These are phyloP conservation scores for Neurospora pannonica DNA, from an alignment of 495 filamentous ascomycete genomes.

Conservation along the genomic window DNA sequence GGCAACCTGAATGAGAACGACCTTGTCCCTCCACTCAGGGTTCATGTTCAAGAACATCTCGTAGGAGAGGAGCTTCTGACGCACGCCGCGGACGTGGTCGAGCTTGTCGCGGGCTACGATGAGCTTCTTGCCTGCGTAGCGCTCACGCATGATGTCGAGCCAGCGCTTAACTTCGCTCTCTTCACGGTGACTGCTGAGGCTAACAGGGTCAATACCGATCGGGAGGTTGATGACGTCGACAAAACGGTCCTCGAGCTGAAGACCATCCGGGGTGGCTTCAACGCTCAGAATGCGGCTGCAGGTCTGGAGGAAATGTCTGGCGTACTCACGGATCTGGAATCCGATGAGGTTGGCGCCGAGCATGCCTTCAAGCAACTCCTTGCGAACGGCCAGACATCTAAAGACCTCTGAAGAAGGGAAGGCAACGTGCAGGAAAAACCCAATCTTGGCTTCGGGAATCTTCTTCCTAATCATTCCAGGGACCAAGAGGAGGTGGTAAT, in stretches of 20 bases:
- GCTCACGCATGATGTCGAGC: slow-evolving; percentile 66
- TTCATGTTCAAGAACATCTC: slow-evolving; percentile 90
- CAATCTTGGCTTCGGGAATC: slow-evolving; percentile 83
- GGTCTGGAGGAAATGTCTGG: slow-evolving; percentile 85
- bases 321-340: slow-evolving; percentile 88
- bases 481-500: slow-evolving; percentile 91
- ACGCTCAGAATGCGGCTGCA: slow-evolving; percentile 80
- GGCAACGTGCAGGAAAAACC: slow-evolving; percentile 88
- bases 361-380: slow-evolving; percentile 79
- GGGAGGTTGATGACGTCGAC: slow-evolving; percentile 69
- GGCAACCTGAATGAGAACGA: slow-evolving; percentile 86
- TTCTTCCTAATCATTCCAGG: slow-evolving; percentile 79
- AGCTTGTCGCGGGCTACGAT: slow-evolving; percentile 92
- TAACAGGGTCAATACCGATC: slow-evolving; percentile 78
- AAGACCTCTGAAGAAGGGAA: slow-evolving; percentile 96
- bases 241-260: slow-evolving; percentile 87
- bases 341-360: slow-evolving; percentile 83
- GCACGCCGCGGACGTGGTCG: slow-evolving; percentile 78
- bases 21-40: slow-evolving; percentile 76
- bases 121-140: slow-evolving; percentile 74
- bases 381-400: slow-evolving; percentile 74
- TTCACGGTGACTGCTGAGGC: slow-evolving; percentile 59
- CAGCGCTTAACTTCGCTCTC: slow-evolving; percentile 64
- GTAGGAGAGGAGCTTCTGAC: slow-evolving; percentile 85
- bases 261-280: slow-evolving; percentile 75